Percentiles rank a stretch among this genome's conserved stretches.
Evolutionary conservation across 305 asterid species (phyloP).

Genomic region (Rubia tinctorum): DNA sequence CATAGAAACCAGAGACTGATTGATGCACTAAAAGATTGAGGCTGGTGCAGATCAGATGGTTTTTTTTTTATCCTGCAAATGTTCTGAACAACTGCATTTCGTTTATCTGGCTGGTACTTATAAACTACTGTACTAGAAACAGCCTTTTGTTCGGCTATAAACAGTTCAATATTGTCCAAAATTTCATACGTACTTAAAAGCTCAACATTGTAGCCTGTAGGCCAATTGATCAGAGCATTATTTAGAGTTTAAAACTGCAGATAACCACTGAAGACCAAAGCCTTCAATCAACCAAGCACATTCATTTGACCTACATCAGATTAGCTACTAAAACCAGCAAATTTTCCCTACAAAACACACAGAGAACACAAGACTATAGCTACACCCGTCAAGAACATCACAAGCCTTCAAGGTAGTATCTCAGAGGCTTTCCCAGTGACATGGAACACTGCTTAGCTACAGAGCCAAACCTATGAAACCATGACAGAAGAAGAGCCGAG

Average conservation of each 20-base stretch:
- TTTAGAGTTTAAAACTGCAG: too few relatives aligned
- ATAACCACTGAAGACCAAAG: background rate
- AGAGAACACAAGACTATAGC: background rate
- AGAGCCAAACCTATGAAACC: background rate
- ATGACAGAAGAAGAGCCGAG: background rate
- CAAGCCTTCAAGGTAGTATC: slow-evolving; percentile 1
- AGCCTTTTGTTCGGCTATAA: background rate
- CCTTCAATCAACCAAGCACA: background rate
- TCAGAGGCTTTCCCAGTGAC: background rate
- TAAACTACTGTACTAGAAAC: background rate
- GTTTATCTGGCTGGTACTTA: background rate
- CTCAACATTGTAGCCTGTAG: too few relatives aligned
- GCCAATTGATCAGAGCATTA: too few relatives aligned
- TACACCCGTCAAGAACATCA: background rate
- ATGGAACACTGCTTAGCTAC: background rate
- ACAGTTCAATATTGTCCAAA: background rate
- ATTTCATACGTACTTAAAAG: too few relatives aligned
- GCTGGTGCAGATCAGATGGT: background rate
- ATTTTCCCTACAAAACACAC: background rate
- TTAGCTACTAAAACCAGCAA: background rate
- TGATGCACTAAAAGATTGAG: slow-evolving; percentile 1
- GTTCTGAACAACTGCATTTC: background rate
- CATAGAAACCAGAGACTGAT: slow-evolving; percentile 4
- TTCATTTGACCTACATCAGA: background rate
- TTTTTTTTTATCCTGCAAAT: background rate